Percentiles rank a stretch among this genome's conserved stretches.
Evolutionary conservation across 2,329 filamentous ascomycete genomes (phyloP).

Genomic region (Nothopassalora personata): DNA sequence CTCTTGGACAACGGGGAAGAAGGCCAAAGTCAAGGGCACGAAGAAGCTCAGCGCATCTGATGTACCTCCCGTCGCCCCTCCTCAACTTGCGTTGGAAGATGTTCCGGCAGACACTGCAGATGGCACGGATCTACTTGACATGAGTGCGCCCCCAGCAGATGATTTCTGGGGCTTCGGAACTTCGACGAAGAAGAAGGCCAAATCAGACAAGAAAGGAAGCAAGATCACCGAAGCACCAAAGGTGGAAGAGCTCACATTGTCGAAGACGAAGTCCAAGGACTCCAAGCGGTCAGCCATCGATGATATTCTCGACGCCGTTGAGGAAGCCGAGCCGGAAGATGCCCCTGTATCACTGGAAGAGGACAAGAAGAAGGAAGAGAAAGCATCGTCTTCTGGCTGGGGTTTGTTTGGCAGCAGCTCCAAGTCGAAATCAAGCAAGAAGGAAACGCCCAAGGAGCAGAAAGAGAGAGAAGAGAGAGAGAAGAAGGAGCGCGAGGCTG

Average conservation of each 20-base stretch:
- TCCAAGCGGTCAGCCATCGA: slow-evolving; percentile 29
- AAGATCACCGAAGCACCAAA: slow-evolving; percentile 23
- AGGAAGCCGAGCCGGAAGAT: slow-evolving; percentile 21
- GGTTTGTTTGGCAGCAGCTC: slow-evolving; percentile 30
- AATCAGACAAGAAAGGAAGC: slow-evolving; percentile 29
- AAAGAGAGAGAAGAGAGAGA: slow-evolving; percentile 38
- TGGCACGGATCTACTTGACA: slow-evolving; percentile 20
- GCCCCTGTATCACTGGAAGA: slow-evolving; percentile 27
- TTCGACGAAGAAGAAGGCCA: slow-evolving; percentile 36
- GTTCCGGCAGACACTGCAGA: slow-evolving; percentile 29
- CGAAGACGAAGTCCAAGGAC: slow-evolving; percentile 33
- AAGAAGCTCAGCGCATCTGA: slow-evolving; percentile 33
- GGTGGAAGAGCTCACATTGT: slow-evolving; percentile 29
- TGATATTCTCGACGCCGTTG: slow-evolving; percentile 21
- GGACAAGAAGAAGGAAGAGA: slow-evolving; percentile 39
- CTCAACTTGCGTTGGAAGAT: slow-evolving; percentile 40
- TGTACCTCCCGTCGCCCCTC: slow-evolving; percentile 28
- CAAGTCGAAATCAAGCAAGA: slow-evolving; percentile 33
- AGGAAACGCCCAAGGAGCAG: slow-evolving; percentile 29
- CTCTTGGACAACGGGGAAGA: slow-evolving; percentile 40
- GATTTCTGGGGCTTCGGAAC: slow-evolving; percentile 28
- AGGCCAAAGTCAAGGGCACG: slow-evolving; percentile 49
- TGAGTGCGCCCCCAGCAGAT: slow-evolving; percentile 20
- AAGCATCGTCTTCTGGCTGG: slow-evolving; percentile 28
- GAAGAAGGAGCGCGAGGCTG: slow-evolving; percentile 41